Evolutionary conservation across 2,329 filamentous ascomycete genomes (phyloP).

Genomic region (Monilinia fructigena): DNA sequence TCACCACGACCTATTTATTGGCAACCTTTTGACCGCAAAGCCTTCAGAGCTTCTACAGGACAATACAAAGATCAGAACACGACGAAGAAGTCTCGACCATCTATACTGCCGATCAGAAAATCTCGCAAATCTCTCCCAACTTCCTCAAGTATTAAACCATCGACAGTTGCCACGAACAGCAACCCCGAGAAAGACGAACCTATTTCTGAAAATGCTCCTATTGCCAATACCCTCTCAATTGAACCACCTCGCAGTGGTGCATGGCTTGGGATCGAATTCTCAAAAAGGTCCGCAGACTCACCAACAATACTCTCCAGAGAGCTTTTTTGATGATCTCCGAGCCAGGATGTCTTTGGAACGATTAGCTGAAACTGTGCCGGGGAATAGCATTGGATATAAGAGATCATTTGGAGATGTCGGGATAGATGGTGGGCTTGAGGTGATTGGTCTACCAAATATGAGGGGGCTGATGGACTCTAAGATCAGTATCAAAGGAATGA

Average conservation of each 20-base stretch:
- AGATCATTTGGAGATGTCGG: conserved; percentile 19
- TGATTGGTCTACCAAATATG: conserved; percentile 6
- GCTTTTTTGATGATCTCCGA: conserved; percentile 6
- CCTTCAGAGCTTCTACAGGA: conserved; percentile 21
- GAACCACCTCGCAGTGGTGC: conserved; percentile 3
- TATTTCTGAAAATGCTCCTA: background rate
- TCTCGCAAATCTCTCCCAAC: conserved; percentile 17
- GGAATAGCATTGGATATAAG: conserved; percentile 18
- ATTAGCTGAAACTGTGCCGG: conserved; percentile 12
- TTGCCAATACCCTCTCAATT: background rate
- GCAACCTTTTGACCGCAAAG: conserved; percentile 12
- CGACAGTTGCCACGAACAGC: background rate
- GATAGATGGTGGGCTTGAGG: background rate
- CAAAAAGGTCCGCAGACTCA: background rate
- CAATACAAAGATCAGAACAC: conserved; percentile 9
- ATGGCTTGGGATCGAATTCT: conserved; percentile 8
- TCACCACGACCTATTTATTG: conserved; percentile 29
- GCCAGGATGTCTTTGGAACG: conserved; percentile 11
- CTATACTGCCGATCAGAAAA: conserved; percentile 3
- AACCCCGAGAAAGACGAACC: background rate
- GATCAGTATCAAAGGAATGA: conserved; percentile 19
- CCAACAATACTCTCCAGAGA: background rate
- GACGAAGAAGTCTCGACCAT: background rate
- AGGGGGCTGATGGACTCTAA: conserved; percentile 12
- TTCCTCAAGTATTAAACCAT: background rate